Percentiles rank a stretch among this genome's conserved stretches.
Evolutionary conservation across 2,329 filamentous ascomycete species (phyloP).

Genomic region (Fusarium lateritium): DNA sequence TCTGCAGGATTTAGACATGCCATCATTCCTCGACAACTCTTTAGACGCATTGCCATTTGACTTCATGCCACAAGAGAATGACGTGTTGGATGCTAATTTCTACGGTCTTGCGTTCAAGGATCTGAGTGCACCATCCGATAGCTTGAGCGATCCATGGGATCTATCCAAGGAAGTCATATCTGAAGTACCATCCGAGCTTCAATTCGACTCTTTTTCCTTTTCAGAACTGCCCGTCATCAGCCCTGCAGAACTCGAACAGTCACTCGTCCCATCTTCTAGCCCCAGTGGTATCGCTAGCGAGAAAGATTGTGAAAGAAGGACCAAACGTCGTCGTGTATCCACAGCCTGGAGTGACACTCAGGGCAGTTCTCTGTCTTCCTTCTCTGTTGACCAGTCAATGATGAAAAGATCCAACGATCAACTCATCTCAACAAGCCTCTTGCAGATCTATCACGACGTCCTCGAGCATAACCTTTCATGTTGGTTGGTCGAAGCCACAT

Average conservation of each 20-base stretch:
- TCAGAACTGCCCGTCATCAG: slow-evolving; percentile 4
- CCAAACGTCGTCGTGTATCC: slow-evolving; percentile 10
- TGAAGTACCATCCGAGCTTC: background rate
- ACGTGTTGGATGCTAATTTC: background rate
- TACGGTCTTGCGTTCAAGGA: slow-evolving; percentile 8
- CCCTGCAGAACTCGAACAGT: background rate
- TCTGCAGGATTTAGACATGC: background rate
- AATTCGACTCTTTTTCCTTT: background rate
- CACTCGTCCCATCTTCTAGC: background rate
- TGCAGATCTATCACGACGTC: slow-evolving; percentile 67
- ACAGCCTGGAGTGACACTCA: slow-evolving; percentile 16
- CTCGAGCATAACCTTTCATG: slow-evolving; percentile 67
- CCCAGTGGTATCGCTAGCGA: background rate
- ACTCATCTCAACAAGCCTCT: slow-evolving; percentile 59
- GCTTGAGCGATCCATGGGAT: background rate
- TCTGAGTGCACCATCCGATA: background rate
- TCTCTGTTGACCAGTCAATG: slow-evolving; percentile 42
- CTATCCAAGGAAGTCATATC: slow-evolving; percentile 5
- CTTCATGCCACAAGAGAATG: background rate
- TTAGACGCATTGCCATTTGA: slow-evolving; percentile 3
- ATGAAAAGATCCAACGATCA: slow-evolving; percentile 50
- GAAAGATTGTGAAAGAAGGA: slow-evolving; percentile 10
- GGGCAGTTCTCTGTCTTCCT: slow-evolving; percentile 23
- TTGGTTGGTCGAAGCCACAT: slow-evolving; percentile 67
- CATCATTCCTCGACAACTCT: slow-evolving; percentile 5